phyloP scores from a whole-genome alignment of 2,329 filamentous ascomycete species.

The Cladophialophora immunda region DNA sequence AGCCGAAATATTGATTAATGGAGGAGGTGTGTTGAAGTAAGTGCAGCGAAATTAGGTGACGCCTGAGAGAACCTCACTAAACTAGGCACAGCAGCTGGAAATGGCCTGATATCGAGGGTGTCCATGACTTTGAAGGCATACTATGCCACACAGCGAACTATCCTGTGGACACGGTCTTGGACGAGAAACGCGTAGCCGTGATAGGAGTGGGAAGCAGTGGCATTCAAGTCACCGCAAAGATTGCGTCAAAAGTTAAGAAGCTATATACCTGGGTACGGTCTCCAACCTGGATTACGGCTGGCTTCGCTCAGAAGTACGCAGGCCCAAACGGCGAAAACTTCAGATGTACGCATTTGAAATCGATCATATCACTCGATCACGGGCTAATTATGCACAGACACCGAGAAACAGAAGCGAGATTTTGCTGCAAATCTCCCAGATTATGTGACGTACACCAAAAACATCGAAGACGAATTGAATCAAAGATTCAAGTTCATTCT shows the following conservation, averaged over 20 bases:
- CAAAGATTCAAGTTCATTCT: constrained; percentile 29
- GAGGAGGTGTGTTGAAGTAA: constrained; percentile 50
- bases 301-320: constrained; percentile 32
- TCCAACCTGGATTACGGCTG: constrained; percentile 36
- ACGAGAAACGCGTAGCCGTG: constrained; percentile 59
- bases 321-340: constrained; percentile 28
- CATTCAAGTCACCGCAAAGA: constrained; percentile 61
- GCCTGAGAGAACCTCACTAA: no score
- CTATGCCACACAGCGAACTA: constrained; percentile 66
- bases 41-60: no score
- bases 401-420: constrained; percentile 38
- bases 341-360: neutral
- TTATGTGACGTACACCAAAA: constrained; percentile 44
- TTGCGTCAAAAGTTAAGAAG: constrained; percentile 48
- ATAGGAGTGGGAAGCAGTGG: constrained; percentile 66
- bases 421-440: constrained; percentile 29
- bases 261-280: constrained; percentile 39
- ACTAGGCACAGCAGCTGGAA: constrained; percentile 53
- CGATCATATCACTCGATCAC: no score
- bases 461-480: constrained; percentile 42
- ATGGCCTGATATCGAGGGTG: constrained; percentile 62
- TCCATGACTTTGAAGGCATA: constrained; percentile 60
- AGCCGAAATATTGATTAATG: constrained; percentile 54
- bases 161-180: constrained; percentile 59
- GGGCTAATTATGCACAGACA: no score